Percentiles rank a stretch among this genome's conserved stretches.
phyloP scores from a whole-genome alignment of 2,329 filamentous ascomycete species.

The Metarhizium sp. region DNA sequence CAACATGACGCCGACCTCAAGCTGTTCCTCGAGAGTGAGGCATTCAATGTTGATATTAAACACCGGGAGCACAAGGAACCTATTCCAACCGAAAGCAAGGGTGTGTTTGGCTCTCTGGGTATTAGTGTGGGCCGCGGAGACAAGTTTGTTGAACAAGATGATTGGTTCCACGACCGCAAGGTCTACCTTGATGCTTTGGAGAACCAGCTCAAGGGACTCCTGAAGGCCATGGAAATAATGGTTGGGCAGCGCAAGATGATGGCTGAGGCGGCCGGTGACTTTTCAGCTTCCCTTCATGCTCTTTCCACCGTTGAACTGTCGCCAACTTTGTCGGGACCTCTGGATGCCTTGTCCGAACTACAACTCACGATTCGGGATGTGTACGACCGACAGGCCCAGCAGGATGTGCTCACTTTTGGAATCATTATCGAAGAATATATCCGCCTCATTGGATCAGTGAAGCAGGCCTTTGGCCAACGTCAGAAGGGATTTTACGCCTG shows the following conservation, averaged over 20 bases:
- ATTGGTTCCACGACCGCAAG: slow-evolving; percentile 97
- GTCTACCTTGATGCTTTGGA: slow-evolving; percentile 93
- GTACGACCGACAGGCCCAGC: slow-evolving; percentile 93
- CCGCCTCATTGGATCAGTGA: slow-evolving; percentile 87
- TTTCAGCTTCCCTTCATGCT: slow-evolving; percentile 85
- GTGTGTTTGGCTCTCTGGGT: slow-evolving; percentile 79
- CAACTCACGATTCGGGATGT: slow-evolving; percentile 91
- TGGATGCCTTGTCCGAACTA: slow-evolving; percentile 86
- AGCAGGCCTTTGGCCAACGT: slow-evolving; percentile 82
- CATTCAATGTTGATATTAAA: slow-evolving; percentile 94
- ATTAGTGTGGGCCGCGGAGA: slow-evolving; percentile 65
- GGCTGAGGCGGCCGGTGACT: slow-evolving; percentile 86
- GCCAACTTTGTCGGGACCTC: slow-evolving; percentile 73
- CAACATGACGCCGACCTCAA: slow-evolving; percentile 93
- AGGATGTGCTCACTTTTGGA: slow-evolving; percentile 90
- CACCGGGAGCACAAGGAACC: slow-evolving; percentile 92
- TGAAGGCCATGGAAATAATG: slow-evolving; percentile 92
- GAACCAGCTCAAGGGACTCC: slow-evolving; percentile 76
- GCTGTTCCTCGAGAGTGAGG: slow-evolving; percentile 91
- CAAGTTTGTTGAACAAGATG: slow-evolving; percentile 97
- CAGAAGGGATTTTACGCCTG: slow-evolving; percentile 95
- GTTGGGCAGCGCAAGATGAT: slow-evolving; percentile 87
- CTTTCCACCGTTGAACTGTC: slow-evolving; percentile 90
- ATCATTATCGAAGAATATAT: slow-evolving; percentile 99
- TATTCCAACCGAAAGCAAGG: slow-evolving; percentile 80